Evolutionary conservation across 352 stramenopile genomes (phyloP).

Genomic region (Chrysophaeum taylorii): DNA sequence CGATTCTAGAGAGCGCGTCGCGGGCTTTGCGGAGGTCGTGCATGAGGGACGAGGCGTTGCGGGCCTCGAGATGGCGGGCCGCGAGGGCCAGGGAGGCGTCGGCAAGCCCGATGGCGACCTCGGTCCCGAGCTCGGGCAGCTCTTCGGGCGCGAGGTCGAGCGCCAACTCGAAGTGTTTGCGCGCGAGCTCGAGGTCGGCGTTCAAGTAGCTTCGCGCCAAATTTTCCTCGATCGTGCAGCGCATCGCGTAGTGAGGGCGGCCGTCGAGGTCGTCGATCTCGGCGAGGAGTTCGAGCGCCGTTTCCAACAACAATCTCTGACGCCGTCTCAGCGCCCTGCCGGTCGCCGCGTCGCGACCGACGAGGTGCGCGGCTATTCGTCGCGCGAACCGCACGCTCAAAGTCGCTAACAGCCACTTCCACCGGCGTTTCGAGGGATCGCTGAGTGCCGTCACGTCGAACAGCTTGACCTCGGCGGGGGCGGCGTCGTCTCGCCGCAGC

Average conservation of each 20-base stretch:
- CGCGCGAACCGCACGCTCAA: neutral
- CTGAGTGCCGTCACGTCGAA: neutral
- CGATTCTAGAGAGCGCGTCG: too few species aligned
- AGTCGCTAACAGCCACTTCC: constrained; percentile 4
- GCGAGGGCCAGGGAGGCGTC: neutral
- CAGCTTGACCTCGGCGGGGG: neutral
- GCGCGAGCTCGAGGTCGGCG: neutral
- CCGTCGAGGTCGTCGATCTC: neutral
- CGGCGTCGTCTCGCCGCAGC: neutral
- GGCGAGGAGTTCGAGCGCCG: neutral
- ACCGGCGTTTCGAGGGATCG: neutral
- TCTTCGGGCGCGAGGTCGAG: neutral
- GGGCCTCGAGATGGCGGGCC: neutral
- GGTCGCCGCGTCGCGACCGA: neutral
- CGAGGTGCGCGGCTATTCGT: neutral
- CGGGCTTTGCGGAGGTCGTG: neutral
- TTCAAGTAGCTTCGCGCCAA: neutral
- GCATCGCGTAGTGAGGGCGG: neutral
- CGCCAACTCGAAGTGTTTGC: neutral
- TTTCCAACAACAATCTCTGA: neutral
- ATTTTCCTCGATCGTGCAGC: neutral
- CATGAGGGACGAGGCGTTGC: neutral
- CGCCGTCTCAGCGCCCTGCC: neutral
- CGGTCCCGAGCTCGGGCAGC: too few species aligned
- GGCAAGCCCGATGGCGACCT: too few species aligned